These are phyloP conservation scores for Lignosus rhinocerotis DNA, from an alignment of 1,284 basidiomycete genomes.

Conservation along the genomic window DNA sequence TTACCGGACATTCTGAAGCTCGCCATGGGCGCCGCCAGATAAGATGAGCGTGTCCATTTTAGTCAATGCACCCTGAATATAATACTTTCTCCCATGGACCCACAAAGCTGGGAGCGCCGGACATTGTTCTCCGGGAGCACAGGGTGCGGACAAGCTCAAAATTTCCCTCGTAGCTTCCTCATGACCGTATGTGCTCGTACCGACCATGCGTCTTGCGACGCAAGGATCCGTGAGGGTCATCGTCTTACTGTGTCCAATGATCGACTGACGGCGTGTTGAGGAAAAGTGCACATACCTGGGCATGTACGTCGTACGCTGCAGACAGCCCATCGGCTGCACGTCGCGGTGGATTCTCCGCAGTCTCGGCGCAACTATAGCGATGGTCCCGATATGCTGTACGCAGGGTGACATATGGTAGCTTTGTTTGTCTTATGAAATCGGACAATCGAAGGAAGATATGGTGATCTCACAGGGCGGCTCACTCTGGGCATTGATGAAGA, in stretches of 20 bases:
- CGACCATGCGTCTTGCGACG: neutral
- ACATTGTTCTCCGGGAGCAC: neutral
- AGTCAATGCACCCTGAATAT: neutral
- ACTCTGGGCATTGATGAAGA: neutral
- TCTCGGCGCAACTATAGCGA: conserved; percentile 1
- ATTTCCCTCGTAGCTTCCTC: neutral
- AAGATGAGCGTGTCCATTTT: neutral
- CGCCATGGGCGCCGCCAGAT: neutral
- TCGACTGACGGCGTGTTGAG: conserved; percentile 4
- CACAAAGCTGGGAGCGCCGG: conserved; percentile 6
- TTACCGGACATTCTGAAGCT: neutral
- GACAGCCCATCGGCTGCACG: neutral
- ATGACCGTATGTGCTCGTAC: neutral
- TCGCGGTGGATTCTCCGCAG: neutral
- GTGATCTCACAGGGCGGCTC: neutral
- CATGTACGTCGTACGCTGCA: neutral
- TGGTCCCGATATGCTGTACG: conserved; percentile 10
- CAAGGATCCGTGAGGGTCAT: neutral
- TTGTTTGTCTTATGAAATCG: neutral
- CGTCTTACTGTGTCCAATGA: conserved; percentile 1
- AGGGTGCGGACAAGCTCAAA: neutral
- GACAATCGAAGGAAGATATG: neutral
- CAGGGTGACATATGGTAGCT: conserved; percentile 6
- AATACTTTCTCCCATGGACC: neutral
- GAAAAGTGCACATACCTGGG: neutral